These are phyloP conservation scores for Debaryomyces maramus DNA, from an alignment of 805 yeast species.

Conservation along the genomic window DNA sequence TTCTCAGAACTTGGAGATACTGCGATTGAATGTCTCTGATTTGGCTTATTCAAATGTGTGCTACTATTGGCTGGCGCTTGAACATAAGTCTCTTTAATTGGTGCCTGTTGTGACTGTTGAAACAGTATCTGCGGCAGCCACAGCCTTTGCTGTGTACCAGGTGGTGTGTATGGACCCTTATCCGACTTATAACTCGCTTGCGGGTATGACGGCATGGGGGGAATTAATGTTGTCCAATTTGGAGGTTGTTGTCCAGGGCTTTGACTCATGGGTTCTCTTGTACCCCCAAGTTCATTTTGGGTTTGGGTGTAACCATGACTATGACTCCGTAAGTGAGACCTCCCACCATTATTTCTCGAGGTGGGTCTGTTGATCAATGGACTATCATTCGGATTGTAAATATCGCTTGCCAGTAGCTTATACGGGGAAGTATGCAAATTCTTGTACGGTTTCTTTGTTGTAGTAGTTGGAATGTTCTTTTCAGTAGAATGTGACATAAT, in stretches of 20 bases:
- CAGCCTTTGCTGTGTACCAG: neutral
- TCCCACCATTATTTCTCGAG: slow-evolving; percentile 1
- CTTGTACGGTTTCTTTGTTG: slow-evolving; percentile 9
- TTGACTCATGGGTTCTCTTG: neutral
- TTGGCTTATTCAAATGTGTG: slow-evolving; percentile 4
- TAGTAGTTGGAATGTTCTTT: slow-evolving; percentile 9
- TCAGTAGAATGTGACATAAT: slow-evolving; percentile 6
- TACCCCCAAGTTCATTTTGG: neutral
- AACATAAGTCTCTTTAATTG: too few relatives aligned
- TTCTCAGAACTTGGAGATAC: slow-evolving; percentile 19
- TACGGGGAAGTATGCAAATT: slow-evolving; percentile 6
- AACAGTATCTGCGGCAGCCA: too few relatives aligned
- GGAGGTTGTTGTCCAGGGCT: slow-evolving; percentile 4
- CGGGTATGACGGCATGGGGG: slow-evolving; percentile 31
- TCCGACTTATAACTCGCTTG: slow-evolving; percentile 14
- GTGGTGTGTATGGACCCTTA: neutral
- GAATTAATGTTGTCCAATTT: slow-evolving; percentile 34
- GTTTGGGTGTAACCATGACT: neutral
- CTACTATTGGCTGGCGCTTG: too few relatives aligned
- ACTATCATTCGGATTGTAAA: slow-evolving; percentile 5
- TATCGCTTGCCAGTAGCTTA: slow-evolving; percentile 6
- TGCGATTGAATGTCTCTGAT: slow-evolving; percentile 31
- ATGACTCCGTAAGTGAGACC: neutral
- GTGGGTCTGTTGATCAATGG: slow-evolving; percentile 3
- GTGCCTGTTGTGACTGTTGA: too few relatives aligned